Evolutionary conservation across 805 yeast species (phyloP).

Genomic region (Kodamaea sagamina): DNA sequence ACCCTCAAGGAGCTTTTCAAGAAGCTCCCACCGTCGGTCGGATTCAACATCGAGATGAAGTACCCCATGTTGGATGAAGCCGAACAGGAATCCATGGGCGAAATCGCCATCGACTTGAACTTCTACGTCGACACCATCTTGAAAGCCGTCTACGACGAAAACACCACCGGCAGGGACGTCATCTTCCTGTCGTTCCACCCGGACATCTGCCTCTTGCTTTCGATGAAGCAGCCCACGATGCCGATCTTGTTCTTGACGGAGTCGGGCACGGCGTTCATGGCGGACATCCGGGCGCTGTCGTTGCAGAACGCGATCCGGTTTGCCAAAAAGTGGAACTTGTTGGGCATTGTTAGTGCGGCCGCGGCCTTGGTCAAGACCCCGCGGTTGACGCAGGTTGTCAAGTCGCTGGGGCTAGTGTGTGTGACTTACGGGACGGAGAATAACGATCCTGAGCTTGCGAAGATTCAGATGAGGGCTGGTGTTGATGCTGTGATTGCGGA

Average conservation of each 20-base stretch:
- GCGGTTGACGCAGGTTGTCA: conserved; percentile 85
- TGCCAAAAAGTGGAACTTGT: conserved; percentile 84
- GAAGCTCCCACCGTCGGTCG: conserved; percentile 79
- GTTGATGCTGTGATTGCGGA: conserved; percentile 99
- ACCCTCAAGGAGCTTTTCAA: conserved; percentile 82
- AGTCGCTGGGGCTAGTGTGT: conserved; percentile 87
- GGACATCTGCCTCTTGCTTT: conserved; percentile 80
- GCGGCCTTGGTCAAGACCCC: conserved; percentile 87
- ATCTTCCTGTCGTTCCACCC: conserved; percentile 94
- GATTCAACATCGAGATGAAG: conserved; percentile 92
- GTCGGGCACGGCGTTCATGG: conserved; percentile 81
- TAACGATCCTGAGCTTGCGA: conserved; percentile 81
- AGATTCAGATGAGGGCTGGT: conserved; percentile 86
- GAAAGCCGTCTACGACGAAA: conserved; percentile 70
- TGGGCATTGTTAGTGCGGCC: conserved; percentile 91
- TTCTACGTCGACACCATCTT: conserved; percentile 87
- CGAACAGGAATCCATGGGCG: conserved; percentile 84
- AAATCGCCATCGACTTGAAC: conserved; percentile 78
- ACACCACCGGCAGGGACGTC: conserved; percentile 77
- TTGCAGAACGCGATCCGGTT: conserved; percentile 89
- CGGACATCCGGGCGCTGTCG: conserved; percentile 84
- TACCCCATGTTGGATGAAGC: conserved; percentile 96
- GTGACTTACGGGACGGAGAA: conserved; percentile 87
- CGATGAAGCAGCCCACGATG: conserved; percentile 89
- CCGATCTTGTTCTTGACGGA: conserved; percentile 91